These are phyloP conservation scores for Byssochlamys sp. DNA, from an alignment of 2,329 filamentous ascomycete species.

Conservation along the genomic window DNA sequence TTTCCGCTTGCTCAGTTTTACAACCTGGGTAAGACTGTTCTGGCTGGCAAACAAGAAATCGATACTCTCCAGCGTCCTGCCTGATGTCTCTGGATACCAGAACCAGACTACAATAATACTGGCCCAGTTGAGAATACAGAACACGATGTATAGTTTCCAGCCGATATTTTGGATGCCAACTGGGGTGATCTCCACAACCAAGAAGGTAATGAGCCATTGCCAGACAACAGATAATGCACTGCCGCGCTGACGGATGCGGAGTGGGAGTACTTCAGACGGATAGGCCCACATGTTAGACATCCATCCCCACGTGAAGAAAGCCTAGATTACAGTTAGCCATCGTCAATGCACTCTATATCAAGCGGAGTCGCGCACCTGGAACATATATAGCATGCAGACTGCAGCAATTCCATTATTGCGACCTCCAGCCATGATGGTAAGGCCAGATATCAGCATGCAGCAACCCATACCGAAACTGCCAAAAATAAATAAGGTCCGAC, in stretches of 20 bases:
- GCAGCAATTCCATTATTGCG: constrained; percentile 7
- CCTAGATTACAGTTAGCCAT: not conserved
- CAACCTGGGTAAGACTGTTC: constrained; percentile 6
- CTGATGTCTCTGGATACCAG: constrained; percentile 18
- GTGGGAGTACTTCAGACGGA: constrained; percentile 8
- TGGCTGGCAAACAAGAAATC: constrained; percentile 13
- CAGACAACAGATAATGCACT: constrained; percentile 7
- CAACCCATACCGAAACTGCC: constrained; percentile 3
- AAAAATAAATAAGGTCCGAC: not conserved
- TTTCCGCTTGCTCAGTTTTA: constrained; percentile 7
- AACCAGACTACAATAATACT: constrained; percentile 39
- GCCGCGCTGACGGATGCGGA: constrained; percentile 5
- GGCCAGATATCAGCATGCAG: constrained; percentile 7
- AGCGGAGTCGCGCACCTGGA: constrained; percentile 3
- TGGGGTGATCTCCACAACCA: constrained; percentile 32
- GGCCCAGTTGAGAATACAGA: constrained; percentile 31
- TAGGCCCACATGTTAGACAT: constrained; percentile 10
- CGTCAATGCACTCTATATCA: not conserved
- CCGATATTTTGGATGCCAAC: constrained; percentile 27
- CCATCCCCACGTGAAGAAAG: constrained; percentile 10
- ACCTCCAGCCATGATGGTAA: constrained; percentile 7
- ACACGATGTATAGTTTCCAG: constrained; percentile 33
- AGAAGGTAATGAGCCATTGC: constrained; percentile 9
- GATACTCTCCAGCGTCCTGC: constrained; percentile 17
- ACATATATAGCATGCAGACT: constrained; percentile 8